Percentiles rank a stretch among this genome's conserved stretches.
These are phyloP conservation scores for Lactarius tabidus DNA, from an alignment of 768 basidiomycete genomes.

Conservation along the genomic window DNA sequence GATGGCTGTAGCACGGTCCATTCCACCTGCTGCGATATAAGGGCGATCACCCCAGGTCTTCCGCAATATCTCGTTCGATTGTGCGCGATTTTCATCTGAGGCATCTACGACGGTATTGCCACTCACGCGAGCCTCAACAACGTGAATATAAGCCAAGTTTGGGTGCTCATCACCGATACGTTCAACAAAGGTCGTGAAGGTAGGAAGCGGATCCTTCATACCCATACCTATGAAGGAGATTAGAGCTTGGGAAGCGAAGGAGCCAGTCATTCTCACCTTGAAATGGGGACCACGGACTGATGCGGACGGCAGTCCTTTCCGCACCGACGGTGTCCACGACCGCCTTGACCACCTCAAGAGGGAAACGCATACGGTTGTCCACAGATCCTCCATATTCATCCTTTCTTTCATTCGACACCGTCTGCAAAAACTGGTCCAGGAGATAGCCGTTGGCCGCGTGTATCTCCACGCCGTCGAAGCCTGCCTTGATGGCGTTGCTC, in stretches of 20 bases:
- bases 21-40: conserved; percentile 10
- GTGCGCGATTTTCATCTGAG: neutral
- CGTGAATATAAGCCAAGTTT: conserved; percentile 15
- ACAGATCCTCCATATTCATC: conserved; percentile 46
- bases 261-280: conserved; percentile 27
- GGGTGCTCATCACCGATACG: conserved; percentile 7
- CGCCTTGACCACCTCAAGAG: conserved; percentile 36
- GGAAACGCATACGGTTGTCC: conserved; percentile 42
- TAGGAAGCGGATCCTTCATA: conserved; percentile 17
- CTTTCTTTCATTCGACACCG: conserved; percentile 36
- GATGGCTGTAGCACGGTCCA: conserved; percentile 9
- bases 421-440: conserved; percentile 38
- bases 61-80: neutral
- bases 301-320: conserved; percentile 37
- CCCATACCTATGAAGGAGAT: conserved; percentile 9
- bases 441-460: conserved; percentile 31
- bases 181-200: conserved; percentile 1
- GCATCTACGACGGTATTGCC: neutral
- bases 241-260: neutral
- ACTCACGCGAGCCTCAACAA: neutral
- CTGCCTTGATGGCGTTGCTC: conserved; percentile 35
- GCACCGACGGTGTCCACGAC: conserved; percentile 37
- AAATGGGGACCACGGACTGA: conserved; percentile 34
- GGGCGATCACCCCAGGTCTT: conserved; percentile 1
- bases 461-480: conserved; percentile 44